Percentiles rank a stretch among this genome's conserved stretches.
Conservation (phyloP, 2,329 filamentous ascomycete species). For the Gaeumannomyces tritici region DNA sequence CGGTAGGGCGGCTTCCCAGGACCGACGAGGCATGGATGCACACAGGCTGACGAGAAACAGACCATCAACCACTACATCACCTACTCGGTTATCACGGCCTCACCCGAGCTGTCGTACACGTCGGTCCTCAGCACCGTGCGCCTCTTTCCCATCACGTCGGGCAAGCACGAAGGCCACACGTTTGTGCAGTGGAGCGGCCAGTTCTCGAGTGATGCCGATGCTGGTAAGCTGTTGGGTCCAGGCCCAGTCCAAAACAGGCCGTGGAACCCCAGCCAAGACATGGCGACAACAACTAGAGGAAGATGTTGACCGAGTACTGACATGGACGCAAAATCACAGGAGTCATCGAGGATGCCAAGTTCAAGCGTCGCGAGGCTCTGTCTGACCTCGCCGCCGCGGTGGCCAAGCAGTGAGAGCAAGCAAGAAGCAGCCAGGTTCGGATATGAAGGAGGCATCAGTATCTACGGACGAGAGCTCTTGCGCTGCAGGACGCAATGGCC, state of each 20-base stretch:
- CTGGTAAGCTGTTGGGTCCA: conserved; percentile 38
- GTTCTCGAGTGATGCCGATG: conserved; percentile 62
- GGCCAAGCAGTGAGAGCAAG: conserved; percentile 13
- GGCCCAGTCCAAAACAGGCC: not conserved
- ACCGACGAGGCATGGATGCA: no score
- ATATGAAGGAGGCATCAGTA: no score
- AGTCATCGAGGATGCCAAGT: conserved; percentile 66
- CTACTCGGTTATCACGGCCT: conserved; percentile 59
- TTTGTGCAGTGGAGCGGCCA: conserved; percentile 61
- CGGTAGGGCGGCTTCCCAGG: conserved; percentile 31
- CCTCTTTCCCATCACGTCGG: conserved; percentile 56
- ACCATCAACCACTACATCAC: conserved; percentile 67
- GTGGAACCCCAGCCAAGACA: not conserved
- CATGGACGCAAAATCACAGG: conserved; percentile 26
- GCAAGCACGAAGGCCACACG: conserved; percentile 52
- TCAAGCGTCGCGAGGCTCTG: conserved; percentile 64
- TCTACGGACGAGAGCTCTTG: no score
- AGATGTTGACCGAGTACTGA: not conserved
- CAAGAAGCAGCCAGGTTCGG: no score
- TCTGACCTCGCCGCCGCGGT: conserved; percentile 51
- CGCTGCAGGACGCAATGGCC: no score
- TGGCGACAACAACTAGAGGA: not conserved
- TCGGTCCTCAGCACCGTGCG: conserved; percentile 59
- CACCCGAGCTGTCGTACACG: conserved; percentile 56
- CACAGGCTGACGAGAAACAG: conserved; percentile 21